Conservation (phyloP, 1,139 yeast species). For the Geotrichum siamense region DNA sequence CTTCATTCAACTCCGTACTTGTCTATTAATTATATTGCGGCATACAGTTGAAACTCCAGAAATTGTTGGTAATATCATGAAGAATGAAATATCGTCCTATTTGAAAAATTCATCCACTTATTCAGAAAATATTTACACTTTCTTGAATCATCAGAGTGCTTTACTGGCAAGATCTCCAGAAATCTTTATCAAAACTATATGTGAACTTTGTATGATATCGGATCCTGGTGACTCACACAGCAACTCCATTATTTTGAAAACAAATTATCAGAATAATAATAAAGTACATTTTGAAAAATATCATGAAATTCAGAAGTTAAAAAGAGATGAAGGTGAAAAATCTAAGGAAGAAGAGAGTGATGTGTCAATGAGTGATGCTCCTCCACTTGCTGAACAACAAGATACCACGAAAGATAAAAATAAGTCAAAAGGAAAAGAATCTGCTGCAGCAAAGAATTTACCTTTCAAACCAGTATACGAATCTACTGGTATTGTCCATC, state of each 20-base stretch:
- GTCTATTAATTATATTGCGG: conserved; percentile 45
- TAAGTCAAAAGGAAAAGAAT: not conserved
- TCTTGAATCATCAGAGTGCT: conserved; percentile 51
- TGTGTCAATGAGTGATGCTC: conserved; percentile 18
- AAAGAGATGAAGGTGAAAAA: conserved; percentile 13
- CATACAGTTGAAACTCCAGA: conserved; percentile 60
- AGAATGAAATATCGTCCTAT: conserved; percentile 34
- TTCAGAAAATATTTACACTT: conserved; percentile 41
- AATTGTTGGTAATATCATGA: conserved; percentile 45
- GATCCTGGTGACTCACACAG: conserved; percentile 24
- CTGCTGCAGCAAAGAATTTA: conserved; percentile 2
- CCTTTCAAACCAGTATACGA: conserved; percentile 8
- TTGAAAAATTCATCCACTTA: conserved; percentile 32
- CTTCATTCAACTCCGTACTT: conserved; percentile 30
- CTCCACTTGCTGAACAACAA: conserved; percentile 1
- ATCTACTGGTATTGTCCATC: conserved; percentile 54
- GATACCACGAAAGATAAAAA: not conserved
- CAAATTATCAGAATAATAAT: conserved; percentile 7
- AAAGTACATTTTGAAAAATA: conserved; percentile 16
- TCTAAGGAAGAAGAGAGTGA: conserved; percentile 16
- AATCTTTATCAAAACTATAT: conserved; percentile 47
- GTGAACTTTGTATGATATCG: conserved; percentile 32
- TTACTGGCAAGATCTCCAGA: conserved; percentile 55
- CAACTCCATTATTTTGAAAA: conserved; percentile 32
- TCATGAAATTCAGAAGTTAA: conserved; percentile 8